Base-by-base conservation (phyloP, 768 basidiomycete genomes). In the Collybia sordida region DNA sequence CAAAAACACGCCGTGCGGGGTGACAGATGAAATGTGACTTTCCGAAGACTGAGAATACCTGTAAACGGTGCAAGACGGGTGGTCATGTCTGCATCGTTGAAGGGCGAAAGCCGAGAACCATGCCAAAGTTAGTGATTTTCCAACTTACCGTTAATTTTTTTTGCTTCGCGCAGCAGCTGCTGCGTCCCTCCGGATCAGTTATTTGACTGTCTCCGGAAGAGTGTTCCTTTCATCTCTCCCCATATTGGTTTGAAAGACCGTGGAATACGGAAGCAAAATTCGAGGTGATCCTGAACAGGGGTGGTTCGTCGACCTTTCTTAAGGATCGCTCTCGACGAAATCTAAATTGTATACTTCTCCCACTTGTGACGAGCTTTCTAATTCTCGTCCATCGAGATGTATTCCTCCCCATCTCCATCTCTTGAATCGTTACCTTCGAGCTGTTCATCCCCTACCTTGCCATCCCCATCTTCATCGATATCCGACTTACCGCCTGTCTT, bases 21-120 rank as follows among this genome's bases (percentile, higher is more conserved):
- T 59, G 64, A 66, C 60, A 91, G 87, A 93, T 93, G 90, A 91
- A 86, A 75, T 93, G 90, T 69, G 85, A 85, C 57, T 91, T 92
- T 63, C 85, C 85, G 34, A 74, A 73, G 55, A 74, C 81, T 51
- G 82, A 86, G 47, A 83, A 81, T 60, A 83, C 86, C n/a, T 93
- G 90, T 70, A 84, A 78, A 61, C 80, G 90, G 42, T 93, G 90
- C 67, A 85, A 80, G 58, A 59, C 77, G 22, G 80, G 83, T 44
- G 84, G 86, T 1, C 87, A 90, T 67, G 75, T 82, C 37, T 93
- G 90, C 64, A 83, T 91, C 56, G 89, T 92, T 34, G 90, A 91
- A 67, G 89, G 89, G 42, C 78, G 90, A 53, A 90, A 89, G 70
- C 86, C 82, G 47, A 77, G 83, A 60, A 86, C 80, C 22, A 82